phyloP scores from a whole-genome alignment of 2,329 filamentous ascomycete species.

The Plenodomus tracheiphilus region DNA sequence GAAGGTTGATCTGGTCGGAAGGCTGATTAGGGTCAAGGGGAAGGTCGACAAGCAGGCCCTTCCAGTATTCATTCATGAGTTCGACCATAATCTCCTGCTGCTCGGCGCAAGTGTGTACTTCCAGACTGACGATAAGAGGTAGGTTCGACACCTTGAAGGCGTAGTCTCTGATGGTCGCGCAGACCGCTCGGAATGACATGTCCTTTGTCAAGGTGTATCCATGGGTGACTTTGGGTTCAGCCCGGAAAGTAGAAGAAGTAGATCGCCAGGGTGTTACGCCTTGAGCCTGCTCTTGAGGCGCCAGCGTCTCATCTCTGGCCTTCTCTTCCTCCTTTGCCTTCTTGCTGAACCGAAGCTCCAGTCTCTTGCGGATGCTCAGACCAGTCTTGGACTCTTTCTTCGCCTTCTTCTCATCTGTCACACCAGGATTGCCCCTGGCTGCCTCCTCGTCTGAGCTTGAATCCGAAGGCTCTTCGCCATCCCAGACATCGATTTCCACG shows the following conservation, averaged over 20 bases:
- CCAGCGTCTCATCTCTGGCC: conserved; percentile 10
- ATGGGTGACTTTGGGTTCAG: conserved; percentile 81
- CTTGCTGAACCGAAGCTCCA: conserved; percentile 36
- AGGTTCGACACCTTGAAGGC: conserved; percentile 75
- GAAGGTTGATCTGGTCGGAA: conserved; percentile 63
- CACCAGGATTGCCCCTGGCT: conserved; percentile 21
- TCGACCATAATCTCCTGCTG: conserved; percentile 93
- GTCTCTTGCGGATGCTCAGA: conserved; percentile 40
- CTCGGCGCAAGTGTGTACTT: conserved; percentile 79
- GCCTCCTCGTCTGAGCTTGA: conserved; percentile 45
- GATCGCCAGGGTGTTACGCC: conserved; percentile 38
- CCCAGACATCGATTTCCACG: conserved; percentile 95
- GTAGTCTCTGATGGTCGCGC: conserved; percentile 74
- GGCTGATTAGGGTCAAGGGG: conserved; percentile 40
- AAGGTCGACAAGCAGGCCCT: conserved; percentile 69
- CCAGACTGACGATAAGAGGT: conserved; percentile 88
- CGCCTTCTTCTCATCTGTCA: conserved; percentile 25
- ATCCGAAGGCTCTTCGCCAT: conserved; percentile 61
- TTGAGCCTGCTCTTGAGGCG: conserved; percentile 15
- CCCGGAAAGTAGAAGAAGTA: conserved; percentile 28
- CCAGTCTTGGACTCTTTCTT: conserved; percentile 34
- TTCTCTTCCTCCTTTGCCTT: conserved; percentile 31
- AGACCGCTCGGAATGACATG: conserved; percentile 87
- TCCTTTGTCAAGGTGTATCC: conserved; percentile 81
- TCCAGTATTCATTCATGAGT: conserved; percentile 92